phyloP scores from a whole-genome alignment of 768 basidiomycete genomes.

The Amanita jacksonii region DNA sequence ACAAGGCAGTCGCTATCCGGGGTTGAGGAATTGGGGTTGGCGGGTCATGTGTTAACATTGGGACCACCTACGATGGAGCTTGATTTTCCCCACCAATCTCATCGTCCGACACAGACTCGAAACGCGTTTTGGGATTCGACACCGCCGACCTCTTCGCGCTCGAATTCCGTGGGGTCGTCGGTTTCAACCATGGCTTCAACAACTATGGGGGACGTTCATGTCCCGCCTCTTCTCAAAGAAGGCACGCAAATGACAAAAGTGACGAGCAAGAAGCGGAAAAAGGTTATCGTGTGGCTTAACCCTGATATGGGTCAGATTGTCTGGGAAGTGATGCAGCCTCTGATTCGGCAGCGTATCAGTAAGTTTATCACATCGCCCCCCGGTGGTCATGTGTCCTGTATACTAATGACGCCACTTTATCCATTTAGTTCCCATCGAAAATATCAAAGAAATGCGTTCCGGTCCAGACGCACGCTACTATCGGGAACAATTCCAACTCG shows the following conservation, averaged over 20 bases:
- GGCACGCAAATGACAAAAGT: conserved; percentile 77
- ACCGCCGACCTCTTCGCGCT: neutral
- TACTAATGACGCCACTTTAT: neutral
- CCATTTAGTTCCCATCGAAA: conserved; percentile 66
- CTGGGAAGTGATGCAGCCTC: conserved; percentile 52
- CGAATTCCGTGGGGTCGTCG: neutral
- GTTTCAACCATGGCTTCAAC: neutral
- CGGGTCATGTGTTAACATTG: too few species aligned
- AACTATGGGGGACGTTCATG: neutral
- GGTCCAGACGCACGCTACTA: conserved; percentile 64
- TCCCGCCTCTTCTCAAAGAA: conserved; percentile 9
- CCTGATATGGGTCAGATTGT: conserved; percentile 68
- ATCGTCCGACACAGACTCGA: too few species aligned
- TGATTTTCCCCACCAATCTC: too few species aligned
- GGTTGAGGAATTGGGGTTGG: too few species aligned
- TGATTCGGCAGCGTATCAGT: conserved; percentile 7
- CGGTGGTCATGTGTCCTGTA: neutral
- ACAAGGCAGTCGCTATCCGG: too few species aligned
- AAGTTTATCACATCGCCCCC: neutral
- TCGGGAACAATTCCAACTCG: conserved; percentile 57
- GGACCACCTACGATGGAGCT: too few species aligned
- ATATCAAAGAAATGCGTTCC: conserved; percentile 79
- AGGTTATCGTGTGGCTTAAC: conserved; percentile 58
- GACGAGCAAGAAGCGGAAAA: conserved; percentile 62
- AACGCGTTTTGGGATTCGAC: too few species aligned